Evolutionary conservation across 2,329 filamentous ascomycete species (phyloP).

Genomic region (Fusarium piperis): DNA sequence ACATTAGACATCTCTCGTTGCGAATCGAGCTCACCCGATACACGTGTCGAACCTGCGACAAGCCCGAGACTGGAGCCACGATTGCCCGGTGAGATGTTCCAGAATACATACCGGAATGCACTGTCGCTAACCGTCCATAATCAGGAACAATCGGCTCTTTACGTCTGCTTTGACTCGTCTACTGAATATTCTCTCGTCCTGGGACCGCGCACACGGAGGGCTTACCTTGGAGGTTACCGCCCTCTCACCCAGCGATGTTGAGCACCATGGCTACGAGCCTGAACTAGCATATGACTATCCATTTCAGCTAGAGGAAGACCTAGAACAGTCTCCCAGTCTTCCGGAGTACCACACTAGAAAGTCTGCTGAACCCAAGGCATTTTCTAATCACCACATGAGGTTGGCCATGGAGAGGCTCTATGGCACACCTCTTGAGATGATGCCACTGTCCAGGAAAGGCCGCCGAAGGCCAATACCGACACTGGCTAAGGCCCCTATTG

Average conservation of each 20-base stretch:
- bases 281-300: slow-evolving; percentile 3
- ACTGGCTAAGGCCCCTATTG: not conserved
- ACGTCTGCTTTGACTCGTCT: not conserved
- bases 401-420: not conserved
- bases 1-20: not conserved
- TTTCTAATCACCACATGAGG: not conserved
- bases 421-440: slow-evolving; percentile 13
- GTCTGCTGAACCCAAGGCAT: not conserved
- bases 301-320: slow-evolving; percentile 1
- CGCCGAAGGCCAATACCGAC: not conserved
- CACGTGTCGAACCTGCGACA: not conserved
- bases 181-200: slow-evolving; percentile 1
- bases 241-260: slow-evolving; percentile 15
- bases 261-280: not conserved
- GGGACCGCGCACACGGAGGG: not conserved
- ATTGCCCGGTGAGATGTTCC: not conserved
- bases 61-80: not conserved
- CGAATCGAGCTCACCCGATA: slow-evolving; percentile 7
- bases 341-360: not conserved
- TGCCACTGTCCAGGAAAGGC: not conserved
- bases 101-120: too few relatives aligned
- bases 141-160: slow-evolving; percentile 13
- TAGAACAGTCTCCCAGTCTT: not conserved
- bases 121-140: not conserved
- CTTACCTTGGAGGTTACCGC: slow-evolving; percentile 13